Percentiles rank a stretch among this genome's conserved stretches.
These are phyloP conservation scores for Ophiostoma fasciatum DNA, from an alignment of 2,329 filamentous ascomycete species.

Conservation along the genomic window DNA sequence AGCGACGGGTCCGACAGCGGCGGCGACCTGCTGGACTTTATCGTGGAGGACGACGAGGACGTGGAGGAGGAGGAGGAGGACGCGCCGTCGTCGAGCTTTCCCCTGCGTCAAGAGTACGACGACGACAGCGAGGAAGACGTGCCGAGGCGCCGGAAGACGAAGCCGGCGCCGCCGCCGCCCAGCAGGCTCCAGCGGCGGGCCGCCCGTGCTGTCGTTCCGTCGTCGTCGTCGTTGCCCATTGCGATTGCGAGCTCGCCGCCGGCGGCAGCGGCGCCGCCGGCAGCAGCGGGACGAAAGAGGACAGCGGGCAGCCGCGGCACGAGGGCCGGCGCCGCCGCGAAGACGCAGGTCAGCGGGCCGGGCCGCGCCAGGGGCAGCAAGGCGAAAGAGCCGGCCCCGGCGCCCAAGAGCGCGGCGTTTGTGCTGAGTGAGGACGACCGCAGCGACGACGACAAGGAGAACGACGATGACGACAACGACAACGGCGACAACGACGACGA, in stretches of 20 bases:
- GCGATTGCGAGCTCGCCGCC: slow-evolving; percentile 6
- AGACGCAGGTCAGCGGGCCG: neutral
- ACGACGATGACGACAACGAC: neutral
- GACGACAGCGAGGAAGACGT: neutral
- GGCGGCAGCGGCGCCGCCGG: neutral
- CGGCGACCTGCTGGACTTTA: slow-evolving; percentile 38
- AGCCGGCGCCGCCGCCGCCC: too few relatives aligned
- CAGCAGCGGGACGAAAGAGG: neutral
- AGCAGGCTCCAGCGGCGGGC: too few relatives aligned
- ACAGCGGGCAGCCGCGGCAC: neutral
- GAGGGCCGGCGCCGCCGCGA: neutral
- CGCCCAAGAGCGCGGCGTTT: slow-evolving; percentile 6
- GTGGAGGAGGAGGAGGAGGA: slow-evolving; percentile 2
- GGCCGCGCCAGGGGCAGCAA: neutral
- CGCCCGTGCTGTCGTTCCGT: neutral
- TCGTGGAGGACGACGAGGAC: slow-evolving; percentile 34
- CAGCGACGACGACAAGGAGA: slow-evolving; percentile 2
- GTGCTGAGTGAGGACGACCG: slow-evolving; percentile 3
- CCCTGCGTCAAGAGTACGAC: neutral
- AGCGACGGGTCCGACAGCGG: slow-evolving; percentile 33
- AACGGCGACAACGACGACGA: neutral
- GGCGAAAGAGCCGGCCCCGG: neutral
- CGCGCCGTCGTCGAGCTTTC: slow-evolving; percentile 1
- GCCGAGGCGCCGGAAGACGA: neutral
- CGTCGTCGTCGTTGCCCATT: slow-evolving; percentile 10